A percentile compares a stretch with the other conserved stretches of the same genome.
Evolutionary conservation across 441 rosid genomes (phyloP).

Genomic region (Pelargonium citronellum): DNA sequence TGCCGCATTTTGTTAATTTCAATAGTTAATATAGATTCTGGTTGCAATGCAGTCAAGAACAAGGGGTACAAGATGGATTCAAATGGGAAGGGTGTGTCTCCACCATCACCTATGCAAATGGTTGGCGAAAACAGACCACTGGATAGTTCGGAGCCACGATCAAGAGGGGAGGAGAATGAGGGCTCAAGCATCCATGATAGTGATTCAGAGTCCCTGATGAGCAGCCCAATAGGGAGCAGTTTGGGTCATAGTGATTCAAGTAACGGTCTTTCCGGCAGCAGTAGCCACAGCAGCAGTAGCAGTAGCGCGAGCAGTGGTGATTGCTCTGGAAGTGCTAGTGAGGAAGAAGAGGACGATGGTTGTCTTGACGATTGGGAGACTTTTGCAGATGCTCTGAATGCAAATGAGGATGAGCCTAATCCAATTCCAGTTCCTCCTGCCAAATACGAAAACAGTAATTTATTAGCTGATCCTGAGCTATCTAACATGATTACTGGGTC

Average conservation of each 20-base stretch:
- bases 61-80: conserved; percentile 32
- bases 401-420: conserved; percentile 22
- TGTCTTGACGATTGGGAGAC: conserved; percentile 57
- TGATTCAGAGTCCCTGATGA: conserved; percentile 30
- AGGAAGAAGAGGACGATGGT: conserved; percentile 38
- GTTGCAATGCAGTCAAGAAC: conserved; percentile 34
- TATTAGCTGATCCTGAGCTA: conserved; percentile 11
- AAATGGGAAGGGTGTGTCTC: conserved; percentile 19
- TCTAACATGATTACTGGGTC: conserved; percentile 7
- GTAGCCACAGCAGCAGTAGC: conserved; percentile 24
- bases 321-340: conserved; percentile 36
- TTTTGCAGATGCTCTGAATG: conserved; percentile 47
- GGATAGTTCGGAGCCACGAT: conserved; percentile 23
- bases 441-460: conserved; percentile 11
- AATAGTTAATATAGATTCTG: conserved; percentile 15
- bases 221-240: conserved; percentile 20
- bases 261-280: conserved; percentile 24
- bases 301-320: conserved; percentile 31
- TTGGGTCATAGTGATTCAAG: conserved; percentile 26
- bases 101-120: conserved; percentile 14
- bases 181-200: conserved; percentile 24
- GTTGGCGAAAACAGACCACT: conserved; percentile 17
- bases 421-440: conserved; percentile 11
- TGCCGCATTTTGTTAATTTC: conserved; percentile 15
- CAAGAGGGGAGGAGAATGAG: conserved; percentile 25